Percentiles rank a stretch among this genome's conserved stretches.
Evolutionary conservation across 2,329 filamentous ascomycete genomes (phyloP).

Genomic region (Cercospora beticola): DNA sequence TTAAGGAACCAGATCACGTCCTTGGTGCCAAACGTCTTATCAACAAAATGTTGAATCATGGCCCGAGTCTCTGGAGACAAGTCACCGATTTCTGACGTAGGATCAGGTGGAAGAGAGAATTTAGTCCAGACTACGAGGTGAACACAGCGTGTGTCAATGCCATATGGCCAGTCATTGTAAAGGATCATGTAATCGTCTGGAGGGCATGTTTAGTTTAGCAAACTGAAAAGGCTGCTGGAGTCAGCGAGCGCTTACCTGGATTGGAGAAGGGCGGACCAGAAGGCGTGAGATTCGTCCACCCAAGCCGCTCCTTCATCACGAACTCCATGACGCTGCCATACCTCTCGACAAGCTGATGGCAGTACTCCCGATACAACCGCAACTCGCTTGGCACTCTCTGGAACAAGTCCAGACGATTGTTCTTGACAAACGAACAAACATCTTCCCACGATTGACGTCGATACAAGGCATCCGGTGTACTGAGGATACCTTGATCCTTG

Average conservation of each 20-base stretch:
- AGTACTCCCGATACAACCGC: constrained; percentile 73
- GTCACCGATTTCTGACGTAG: constrained; percentile 55
- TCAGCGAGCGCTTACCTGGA: neutral
- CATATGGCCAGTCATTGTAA: constrained; percentile 94
- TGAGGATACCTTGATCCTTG: constrained; percentile 71
- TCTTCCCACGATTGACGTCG: constrained; percentile 65
- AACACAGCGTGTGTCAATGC: constrained; percentile 71
- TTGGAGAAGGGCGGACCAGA: constrained; percentile 4
- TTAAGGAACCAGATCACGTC: constrained; percentile 86
- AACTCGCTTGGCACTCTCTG: constrained; percentile 74
- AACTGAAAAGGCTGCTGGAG: neutral
- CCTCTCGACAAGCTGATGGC: constrained; percentile 59
- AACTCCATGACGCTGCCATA: constrained; percentile 79
- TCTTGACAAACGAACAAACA: constrained; percentile 61
- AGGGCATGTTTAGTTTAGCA: neutral
- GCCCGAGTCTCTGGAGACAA: constrained; percentile 63
- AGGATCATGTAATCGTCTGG: constrained; percentile 62
- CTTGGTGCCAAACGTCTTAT: constrained; percentile 60
- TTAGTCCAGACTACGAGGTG: constrained; percentile 94
- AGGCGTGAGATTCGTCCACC: constrained; percentile 57
- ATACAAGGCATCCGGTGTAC: constrained; percentile 68
- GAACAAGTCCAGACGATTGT: constrained; percentile 73
- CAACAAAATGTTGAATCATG: constrained; percentile 70
- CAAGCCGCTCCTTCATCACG: constrained; percentile 67
- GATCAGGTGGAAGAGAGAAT: constrained; percentile 72